Base-by-base conservation (phyloP, 2,329 filamentous ascomycete species). In the Byssochlamys sp. region DNA sequence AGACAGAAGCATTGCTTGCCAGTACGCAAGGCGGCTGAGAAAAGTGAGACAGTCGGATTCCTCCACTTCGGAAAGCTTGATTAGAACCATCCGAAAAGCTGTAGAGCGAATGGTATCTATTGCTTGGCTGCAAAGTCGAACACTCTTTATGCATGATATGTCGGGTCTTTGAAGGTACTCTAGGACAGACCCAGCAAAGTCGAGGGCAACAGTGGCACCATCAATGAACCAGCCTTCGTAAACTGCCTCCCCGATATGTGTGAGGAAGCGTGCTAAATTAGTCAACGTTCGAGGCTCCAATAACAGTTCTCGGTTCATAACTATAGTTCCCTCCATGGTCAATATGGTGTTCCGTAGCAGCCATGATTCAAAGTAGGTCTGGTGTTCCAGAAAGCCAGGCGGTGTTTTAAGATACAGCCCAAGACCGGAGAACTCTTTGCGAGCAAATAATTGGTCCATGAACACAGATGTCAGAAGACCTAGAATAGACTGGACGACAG, bases 221-320 rank as follows among this genome's bases (percentile, higher is more conserved):
- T 94, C 87, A 61, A 96, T 83, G 67, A 97, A 97, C 90, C 91
- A 96, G 14, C 94, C 94, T 73, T 97, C 94, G 63, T 94, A 96
- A 11, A 96, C 87, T 4, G 90, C 89, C 70, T 99, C 94, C 0
- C 88, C 84, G 69, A 97, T 82, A 67, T 97, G 90, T 2, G 83
- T 78, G 31, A 86, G 84, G 61, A 96, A 88, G 11, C 91, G 84
- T 0, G 88, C 86, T 67, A 99, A 79, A 63, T 99, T 99, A 3
- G 88, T 92, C 54, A 99, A 77, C 0, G 95, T 83, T 59, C 87
- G 85, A 1, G 94, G 89, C 68, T 97, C 91, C 57, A 84, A 83
- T 1, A 97, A 78, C 0, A 87, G 75, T 57, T 86, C 84, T 65
- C 89, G 84, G 61, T 91, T 83, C 1, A 87, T 74, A 59, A 89